These are phyloP conservation scores for Buddleja alternifolia DNA, from an alignment of 257 asterid species.

Conservation along the genomic window DNA sequence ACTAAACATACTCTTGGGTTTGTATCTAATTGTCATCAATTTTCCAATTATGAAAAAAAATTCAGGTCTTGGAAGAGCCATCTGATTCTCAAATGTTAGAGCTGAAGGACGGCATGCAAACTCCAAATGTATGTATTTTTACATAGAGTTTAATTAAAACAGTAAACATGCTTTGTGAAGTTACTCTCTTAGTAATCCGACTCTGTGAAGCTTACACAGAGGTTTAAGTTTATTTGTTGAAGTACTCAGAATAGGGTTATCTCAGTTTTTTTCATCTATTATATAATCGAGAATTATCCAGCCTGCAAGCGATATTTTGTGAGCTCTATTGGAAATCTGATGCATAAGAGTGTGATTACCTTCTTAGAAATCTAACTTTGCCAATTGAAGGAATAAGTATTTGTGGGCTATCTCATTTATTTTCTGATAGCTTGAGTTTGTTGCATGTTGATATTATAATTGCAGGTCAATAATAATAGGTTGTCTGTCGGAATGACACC, in stretches of 20 bases:
- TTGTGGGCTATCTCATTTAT: constrained; percentile 9
- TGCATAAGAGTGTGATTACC: background rate
- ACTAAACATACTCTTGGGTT: constrained; percentile 10
- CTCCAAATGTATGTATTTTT: constrained; percentile 70
- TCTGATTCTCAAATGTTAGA: constrained; percentile 55
- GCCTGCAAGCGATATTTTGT: background rate
- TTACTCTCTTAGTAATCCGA: background rate
- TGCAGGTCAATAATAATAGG: constrained; percentile 66
- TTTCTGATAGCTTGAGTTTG: constrained; percentile 1
- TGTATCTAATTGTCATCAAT: background rate
- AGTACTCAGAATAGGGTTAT: background rate
- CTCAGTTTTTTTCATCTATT: background rate
- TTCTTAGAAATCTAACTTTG: background rate
- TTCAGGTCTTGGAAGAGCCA: constrained; percentile 74
- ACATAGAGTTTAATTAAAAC: background rate
- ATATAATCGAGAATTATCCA: background rate
- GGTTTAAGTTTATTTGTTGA: constrained; percentile 9
- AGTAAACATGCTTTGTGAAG: background rate
- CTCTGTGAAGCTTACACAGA: background rate
- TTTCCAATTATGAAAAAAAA: background rate
- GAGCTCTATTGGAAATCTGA: background rate
- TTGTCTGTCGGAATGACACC: constrained; percentile 82
- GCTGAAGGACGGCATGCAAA: constrained; percentile 66
- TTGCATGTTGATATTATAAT: constrained; percentile 10
- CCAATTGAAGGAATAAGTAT: constrained; percentile 1